phyloP scores from a whole-genome alignment of 768 basidiomycete genomes.

The Trametes elegans region DNA sequence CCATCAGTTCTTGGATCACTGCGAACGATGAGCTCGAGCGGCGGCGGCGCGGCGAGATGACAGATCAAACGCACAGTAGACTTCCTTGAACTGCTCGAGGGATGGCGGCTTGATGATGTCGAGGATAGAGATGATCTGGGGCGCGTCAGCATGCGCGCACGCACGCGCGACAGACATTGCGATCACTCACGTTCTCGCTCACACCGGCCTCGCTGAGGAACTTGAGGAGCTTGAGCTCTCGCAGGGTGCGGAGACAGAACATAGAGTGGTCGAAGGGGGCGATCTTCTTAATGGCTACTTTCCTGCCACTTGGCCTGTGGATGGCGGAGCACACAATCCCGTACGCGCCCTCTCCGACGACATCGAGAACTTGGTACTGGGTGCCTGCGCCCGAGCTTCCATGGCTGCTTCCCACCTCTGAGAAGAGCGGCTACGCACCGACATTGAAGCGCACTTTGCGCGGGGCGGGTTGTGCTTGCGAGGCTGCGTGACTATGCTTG shows the following conservation, averaged over 20 bases:
- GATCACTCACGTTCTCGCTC: slow-evolving; percentile 91
- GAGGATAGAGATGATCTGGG: slow-evolving; percentile 83
- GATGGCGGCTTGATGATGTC: slow-evolving; percentile 84
- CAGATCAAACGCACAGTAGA: slow-evolving; percentile 54
- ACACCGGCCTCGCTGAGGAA: slow-evolving; percentile 86
- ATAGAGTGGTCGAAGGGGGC: slow-evolving; percentile 93
- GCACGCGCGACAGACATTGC: neutral
- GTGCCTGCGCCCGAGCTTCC: slow-evolving; percentile 26
- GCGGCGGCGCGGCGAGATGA: neutral
- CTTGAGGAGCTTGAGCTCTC: slow-evolving; percentile 66
- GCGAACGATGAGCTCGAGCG: slow-evolving; percentile 9
- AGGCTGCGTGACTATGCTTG: slow-evolving; percentile 46
- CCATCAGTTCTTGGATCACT: slow-evolving; percentile 93
- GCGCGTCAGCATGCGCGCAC: neutral
- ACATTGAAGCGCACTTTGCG: slow-evolving; percentile 90
- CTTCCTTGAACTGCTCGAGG: slow-evolving; percentile 84
- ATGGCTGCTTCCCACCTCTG: neutral
- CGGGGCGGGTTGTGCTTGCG: slow-evolving; percentile 53
- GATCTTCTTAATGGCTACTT: slow-evolving; percentile 96
- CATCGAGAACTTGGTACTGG: slow-evolving; percentile 71
- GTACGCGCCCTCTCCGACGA: slow-evolving; percentile 94
- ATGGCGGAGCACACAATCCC: slow-evolving; percentile 89
- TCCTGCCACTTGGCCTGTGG: slow-evolving; percentile 72
- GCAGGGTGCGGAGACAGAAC: slow-evolving; percentile 72
- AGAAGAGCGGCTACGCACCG: slow-evolving; percentile 40